Base-by-base conservation (phyloP, 2,329 filamentous ascomycete species). In the Clathrospora elynae region DNA sequence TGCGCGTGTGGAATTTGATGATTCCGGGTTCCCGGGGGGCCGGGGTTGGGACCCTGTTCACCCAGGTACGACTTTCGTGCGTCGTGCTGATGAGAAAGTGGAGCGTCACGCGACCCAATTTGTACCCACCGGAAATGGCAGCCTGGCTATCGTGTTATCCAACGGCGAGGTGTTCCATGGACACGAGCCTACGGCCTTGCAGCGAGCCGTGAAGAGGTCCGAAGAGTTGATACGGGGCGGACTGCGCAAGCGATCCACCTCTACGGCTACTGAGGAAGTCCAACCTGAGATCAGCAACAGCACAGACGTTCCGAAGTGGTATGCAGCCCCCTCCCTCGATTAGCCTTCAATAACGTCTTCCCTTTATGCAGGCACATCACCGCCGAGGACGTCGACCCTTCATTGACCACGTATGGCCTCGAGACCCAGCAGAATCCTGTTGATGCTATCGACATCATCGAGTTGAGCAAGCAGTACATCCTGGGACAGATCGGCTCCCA, bases 381-480 rank as follows among this genome's bases (percentile, higher is more conserved):
- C 14, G 31, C 36, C 10, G 30, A 25, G 11, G 32, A 45, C 28
- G 10, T 39, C 10, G 31, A 42, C 13, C 26, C 13, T 8, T n/a
- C 25, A 20, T 18, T 34, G n/a, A 35, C 31, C 8, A 44, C 23
- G 10, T 49, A 43, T 24, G 29, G 32, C 28, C 33, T 45, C 14
- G 10, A 41, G 25, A 42, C 35, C 9, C 40, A 49, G 19, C 41
- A 40, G 25, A 11, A 49, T 28, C 46, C 41, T 9, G 12, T 33
- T n/a, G 31, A 31, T 18, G 32, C 33, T 10, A 49, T 45, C 16
- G 41, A 45, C 29, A 45, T 49, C 14, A 39, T 46, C 16, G 34
- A 24, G 26, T 33, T 36, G 16, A 44, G 41, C 16, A 34, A 44
- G 23, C 28, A 41, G 17, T 39, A 39, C 7, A 49, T 45, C 24